Percentiles rank a stretch among this genome's conserved stretches.
Evolutionary conservation across 768 basidiomycete genomes (phyloP).

Genomic region (Rhizopogon salebrosus): DNA sequence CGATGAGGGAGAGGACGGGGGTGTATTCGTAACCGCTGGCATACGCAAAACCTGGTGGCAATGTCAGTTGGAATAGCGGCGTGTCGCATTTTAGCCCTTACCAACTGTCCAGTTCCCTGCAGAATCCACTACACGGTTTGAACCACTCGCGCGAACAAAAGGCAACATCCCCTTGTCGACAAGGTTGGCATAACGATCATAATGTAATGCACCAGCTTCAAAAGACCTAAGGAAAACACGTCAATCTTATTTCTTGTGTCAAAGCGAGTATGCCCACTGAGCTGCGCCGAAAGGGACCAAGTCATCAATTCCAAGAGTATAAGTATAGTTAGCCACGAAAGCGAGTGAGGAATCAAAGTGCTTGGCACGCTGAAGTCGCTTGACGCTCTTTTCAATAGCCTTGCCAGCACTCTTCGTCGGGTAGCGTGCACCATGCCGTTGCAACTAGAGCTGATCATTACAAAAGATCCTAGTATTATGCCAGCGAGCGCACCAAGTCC

Average conservation of each 20-base stretch:
- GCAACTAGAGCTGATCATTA: slow-evolving; percentile 41
- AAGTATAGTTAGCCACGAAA: slow-evolving; percentile 51
- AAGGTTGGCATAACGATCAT: slow-evolving; percentile 45
- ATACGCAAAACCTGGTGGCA: slow-evolving; percentile 46
- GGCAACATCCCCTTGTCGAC: slow-evolving; percentile 41
- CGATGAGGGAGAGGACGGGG: slow-evolving; percentile 48
- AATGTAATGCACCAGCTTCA: slow-evolving; percentile 45
- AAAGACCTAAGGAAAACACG: slow-evolving; percentile 30
- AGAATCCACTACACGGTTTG: slow-evolving; percentile 53
- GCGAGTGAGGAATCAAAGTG: slow-evolving; percentile 39
- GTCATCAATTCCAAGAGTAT: slow-evolving; percentile 46
- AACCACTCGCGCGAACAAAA: slow-evolving; percentile 43
- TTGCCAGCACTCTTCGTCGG: slow-evolving; percentile 46
- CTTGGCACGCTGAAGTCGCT: slow-evolving; percentile 45
- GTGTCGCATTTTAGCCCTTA: slow-evolving; percentile 14
- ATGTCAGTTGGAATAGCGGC: not conserved
- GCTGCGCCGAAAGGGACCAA: slow-evolving; percentile 54
- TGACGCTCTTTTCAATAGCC: slow-evolving; percentile 41
- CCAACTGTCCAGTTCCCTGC: slow-evolving; percentile 67
- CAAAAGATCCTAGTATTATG: not conserved
- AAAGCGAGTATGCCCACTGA: slow-evolving; percentile 30
- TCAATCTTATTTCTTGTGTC: not conserved
- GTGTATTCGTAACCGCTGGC: slow-evolving; percentile 41
- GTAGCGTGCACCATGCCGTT: slow-evolving; percentile 74
- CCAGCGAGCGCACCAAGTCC: slow-evolving; percentile 9